Evolutionary conservation across 2,329 filamentous ascomycete genomes (phyloP).

Genomic region (Cryphonectria parasitica): DNA sequence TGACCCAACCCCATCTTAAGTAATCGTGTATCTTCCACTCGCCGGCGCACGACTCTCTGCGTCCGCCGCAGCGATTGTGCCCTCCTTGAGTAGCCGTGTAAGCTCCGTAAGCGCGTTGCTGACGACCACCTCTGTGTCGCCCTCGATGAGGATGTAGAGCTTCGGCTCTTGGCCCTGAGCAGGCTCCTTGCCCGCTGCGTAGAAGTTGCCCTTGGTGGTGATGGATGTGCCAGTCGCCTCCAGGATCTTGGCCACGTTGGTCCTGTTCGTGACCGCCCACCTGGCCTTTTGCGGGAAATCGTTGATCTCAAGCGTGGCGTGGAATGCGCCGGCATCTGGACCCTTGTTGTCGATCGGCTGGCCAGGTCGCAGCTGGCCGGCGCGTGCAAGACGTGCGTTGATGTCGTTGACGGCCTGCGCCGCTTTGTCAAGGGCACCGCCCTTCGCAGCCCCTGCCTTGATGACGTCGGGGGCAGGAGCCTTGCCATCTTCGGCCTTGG

Average conservation of each 20-base stretch:
- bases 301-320: slow-evolving; percentile 97
- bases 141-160: slow-evolving; percentile 96
- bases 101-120: slow-evolving; percentile 89
- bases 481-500: slow-evolving; percentile 45
- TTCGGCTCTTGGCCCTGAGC: slow-evolving; percentile 80
- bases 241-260: slow-evolving; percentile 97
- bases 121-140: slow-evolving; percentile 92
- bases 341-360: slow-evolving; percentile 98
- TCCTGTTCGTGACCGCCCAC: slow-evolving; percentile 98
- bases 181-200: slow-evolving; percentile 79
- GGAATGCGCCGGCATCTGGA: slow-evolving; percentile 93
- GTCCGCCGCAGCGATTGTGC: slow-evolving; percentile 85
- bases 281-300: slow-evolving; percentile 98
- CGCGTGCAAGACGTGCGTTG: slow-evolving; percentile 85
- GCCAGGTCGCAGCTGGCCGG: slow-evolving; percentile 85
- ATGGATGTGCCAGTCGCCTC: slow-evolving; percentile 95
- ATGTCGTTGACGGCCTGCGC: slow-evolving; percentile 90
- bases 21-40: slow-evolving; percentile 84
- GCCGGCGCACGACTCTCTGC: slow-evolving; percentile 79
- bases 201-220: slow-evolving; percentile 95
- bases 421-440: slow-evolving; percentile 76
- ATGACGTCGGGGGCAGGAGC: slow-evolving; percentile 37
- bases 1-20: slow-evolving; percentile 47
- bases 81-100: slow-evolving; percentile 85
- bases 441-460: slow-evolving; percentile 50